phyloP scores from a whole-genome alignment of 805 yeast genomes.

The Candida succiphila region DNA sequence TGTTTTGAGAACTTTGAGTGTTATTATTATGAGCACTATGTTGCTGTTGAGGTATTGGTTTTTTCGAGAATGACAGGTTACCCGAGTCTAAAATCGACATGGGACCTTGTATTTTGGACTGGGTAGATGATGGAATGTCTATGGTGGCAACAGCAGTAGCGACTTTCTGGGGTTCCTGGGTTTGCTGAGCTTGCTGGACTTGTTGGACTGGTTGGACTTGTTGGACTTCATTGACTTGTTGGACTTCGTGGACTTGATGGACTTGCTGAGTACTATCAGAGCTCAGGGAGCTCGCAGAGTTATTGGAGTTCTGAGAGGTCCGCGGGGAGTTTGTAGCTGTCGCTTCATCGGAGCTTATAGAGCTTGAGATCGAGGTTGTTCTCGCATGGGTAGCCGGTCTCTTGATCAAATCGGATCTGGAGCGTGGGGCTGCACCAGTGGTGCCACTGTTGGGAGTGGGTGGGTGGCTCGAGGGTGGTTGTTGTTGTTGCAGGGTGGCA shows the following conservation, averaged over 20 bases:
- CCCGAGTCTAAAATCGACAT: constrained; percentile 1
- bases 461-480: too few relatives aligned
- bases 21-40: neutral
- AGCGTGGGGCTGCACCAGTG: too few relatives aligned
- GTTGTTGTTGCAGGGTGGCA: too few relatives aligned
- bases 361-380: too few relatives aligned
- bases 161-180: neutral
- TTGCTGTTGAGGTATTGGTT: constrained; percentile 11
- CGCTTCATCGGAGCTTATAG: too few relatives aligned
- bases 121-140: neutral
- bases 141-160: neutral
- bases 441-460: too few relatives aligned
- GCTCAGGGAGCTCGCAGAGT: too few relatives aligned
- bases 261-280: neutral
- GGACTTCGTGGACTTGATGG: neutral
- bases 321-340: too few relatives aligned
- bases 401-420: too few relatives aligned
- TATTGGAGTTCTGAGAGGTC: too few relatives aligned
- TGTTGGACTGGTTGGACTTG: neutral
- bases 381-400: too few relatives aligned
- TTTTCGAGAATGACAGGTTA: constrained; percentile 20
- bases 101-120: too few relatives aligned
- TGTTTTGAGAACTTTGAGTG: neutral
- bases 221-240: neutral
- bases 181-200: neutral